Percentiles rank a stretch among this genome's conserved stretches.
Conservation (phyloP, 2,329 filamentous ascomycete genomes). For the Dactylellina haptotyla region DNA sequence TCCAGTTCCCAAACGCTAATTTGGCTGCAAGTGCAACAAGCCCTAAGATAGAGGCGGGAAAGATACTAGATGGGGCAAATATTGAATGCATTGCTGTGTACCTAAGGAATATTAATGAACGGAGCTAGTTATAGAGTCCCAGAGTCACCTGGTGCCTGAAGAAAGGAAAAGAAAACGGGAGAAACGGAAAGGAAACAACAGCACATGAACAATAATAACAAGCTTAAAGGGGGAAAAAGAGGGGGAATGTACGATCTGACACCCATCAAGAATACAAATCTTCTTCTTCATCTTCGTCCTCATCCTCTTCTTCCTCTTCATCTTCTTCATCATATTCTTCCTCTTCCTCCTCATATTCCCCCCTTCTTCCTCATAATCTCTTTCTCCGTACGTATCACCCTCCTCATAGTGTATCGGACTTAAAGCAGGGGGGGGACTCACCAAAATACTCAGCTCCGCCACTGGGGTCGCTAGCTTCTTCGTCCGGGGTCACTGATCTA, state of each 20-base stretch:
- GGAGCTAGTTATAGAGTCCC: not conserved
- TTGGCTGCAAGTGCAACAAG: too few relatives aligned
- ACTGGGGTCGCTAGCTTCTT: not conserved
- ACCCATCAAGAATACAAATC: slow-evolving; percentile 13
- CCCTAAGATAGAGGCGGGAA: slow-evolving; percentile 9
- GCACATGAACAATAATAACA: not conserved
- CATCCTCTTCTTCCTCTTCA: too few relatives aligned
- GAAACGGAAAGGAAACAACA: not conserved
- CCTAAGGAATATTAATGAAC: slow-evolving; percentile 13
- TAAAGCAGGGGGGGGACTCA: not conserved
- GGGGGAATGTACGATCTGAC: not conserved
- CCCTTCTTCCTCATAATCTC: too few relatives aligned
- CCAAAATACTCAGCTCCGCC: too few relatives aligned
- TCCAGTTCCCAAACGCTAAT: too few relatives aligned
- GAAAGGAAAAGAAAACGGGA: not conserved
- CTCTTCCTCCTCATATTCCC: too few relatives aligned
- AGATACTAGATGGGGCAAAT: slow-evolving; percentile 13
- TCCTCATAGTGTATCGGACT: too few relatives aligned
- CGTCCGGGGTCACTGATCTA: not conserved
- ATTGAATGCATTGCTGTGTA: slow-evolving; percentile 19
- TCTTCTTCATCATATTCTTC: too few relatives aligned
- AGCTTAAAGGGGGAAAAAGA: not conserved
- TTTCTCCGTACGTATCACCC: too few relatives aligned
- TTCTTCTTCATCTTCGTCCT: slow-evolving; percentile 8
- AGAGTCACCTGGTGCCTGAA: not conserved